These are phyloP conservation scores for Lyophyllum decastes DNA, from an alignment of 768 basidiomycete genomes.

Conservation along the genomic window DNA sequence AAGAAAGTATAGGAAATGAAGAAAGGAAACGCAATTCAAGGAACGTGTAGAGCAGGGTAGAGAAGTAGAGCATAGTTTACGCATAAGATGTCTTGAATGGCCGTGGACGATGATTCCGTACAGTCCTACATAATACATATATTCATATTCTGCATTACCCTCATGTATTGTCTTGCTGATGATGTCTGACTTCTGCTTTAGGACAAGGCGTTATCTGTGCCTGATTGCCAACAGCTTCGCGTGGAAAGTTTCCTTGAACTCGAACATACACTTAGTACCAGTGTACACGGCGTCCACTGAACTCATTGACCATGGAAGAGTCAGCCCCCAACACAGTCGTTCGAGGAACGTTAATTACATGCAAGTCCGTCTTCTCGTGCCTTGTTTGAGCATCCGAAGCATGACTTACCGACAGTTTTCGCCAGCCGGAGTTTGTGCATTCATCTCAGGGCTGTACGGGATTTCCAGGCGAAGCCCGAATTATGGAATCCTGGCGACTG, in stretches of 20 bases:
- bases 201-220: slow-evolving; percentile 6
- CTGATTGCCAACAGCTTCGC: slow-evolving; percentile 5
- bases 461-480: slow-evolving; percentile 50
- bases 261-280: too few species aligned
- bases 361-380: slow-evolving; percentile 68
- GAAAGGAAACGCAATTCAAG: too few species aligned
- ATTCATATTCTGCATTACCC: neutral
- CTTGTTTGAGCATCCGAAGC: slow-evolving; percentile 22
- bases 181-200: neutral
- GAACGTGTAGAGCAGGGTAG: neutral
- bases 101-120: neutral
- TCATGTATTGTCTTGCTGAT: neutral
- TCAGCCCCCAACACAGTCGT: slow-evolving; percentile 44
- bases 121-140: neutral
- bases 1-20: neutral
- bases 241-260: slow-evolving; percentile 1
- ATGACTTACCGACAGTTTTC: slow-evolving; percentile 20
- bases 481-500: slow-evolving; percentile 47
- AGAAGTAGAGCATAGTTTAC: neutral
- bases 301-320: slow-evolving; percentile 27
- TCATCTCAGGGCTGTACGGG: slow-evolving; percentile 43
- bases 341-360: slow-evolving; percentile 65
- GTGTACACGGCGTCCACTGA: too few species aligned
- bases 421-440: slow-evolving; percentile 60
- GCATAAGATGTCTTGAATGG: neutral